Conservation (phyloP, 345 rosid genomes). For the Balakata baccata region DNA sequence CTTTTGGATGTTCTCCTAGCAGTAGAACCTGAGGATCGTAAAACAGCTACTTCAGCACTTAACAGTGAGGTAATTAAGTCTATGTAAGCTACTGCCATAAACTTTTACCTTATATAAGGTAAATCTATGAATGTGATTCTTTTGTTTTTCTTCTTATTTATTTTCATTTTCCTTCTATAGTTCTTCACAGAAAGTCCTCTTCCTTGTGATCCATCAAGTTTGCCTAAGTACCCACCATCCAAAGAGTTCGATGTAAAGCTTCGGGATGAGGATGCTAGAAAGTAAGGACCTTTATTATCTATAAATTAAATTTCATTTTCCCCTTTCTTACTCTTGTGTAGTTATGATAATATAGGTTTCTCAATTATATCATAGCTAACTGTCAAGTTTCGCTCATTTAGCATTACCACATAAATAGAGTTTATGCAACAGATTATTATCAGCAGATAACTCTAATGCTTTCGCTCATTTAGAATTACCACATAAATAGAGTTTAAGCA, state of each 20-base stretch:
- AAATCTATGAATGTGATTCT: background rate
- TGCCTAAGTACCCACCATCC: constrained; percentile 64
- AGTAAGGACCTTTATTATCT: constrained; percentile 29
- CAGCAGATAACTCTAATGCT: too few relatives aligned
- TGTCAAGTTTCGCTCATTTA: too few relatives aligned
- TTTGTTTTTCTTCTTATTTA: background rate
- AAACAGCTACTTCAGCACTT: constrained; percentile 52
- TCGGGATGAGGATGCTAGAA: constrained; percentile 46
- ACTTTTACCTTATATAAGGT: too few relatives aligned
- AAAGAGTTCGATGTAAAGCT: constrained; percentile 57
- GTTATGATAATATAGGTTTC: too few relatives aligned
- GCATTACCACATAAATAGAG: too few relatives aligned
- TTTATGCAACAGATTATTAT: too few relatives aligned
- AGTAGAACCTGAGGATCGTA: constrained; percentile 51
- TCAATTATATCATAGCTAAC: too few relatives aligned
- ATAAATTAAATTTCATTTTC: background rate
- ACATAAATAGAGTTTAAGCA: too few relatives aligned
- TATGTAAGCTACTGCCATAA: background rate
- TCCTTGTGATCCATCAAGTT: constrained; percentile 57
- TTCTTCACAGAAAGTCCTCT: constrained; percentile 53
- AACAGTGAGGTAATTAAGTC: constrained; percentile 45
- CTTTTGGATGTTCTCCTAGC: constrained; percentile 56
- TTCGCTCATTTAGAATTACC: too few relatives aligned
- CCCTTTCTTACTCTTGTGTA: background rate
- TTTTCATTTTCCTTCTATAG: constrained; percentile 27